Base-by-base conservation (phyloP, 2,329 filamentous ascomycete species). In the Coniochaeta sp. region DNA sequence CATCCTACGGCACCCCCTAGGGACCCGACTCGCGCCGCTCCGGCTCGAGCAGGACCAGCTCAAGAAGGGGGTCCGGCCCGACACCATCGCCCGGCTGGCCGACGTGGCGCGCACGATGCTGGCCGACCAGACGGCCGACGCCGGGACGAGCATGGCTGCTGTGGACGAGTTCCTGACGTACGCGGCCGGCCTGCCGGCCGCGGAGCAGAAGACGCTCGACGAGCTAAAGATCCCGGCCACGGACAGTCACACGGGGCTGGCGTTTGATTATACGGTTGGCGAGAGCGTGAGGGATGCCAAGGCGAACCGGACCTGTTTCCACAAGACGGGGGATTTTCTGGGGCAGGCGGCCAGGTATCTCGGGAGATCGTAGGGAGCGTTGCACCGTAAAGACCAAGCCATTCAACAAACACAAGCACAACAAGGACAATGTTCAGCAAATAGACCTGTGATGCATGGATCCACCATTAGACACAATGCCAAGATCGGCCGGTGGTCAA, bases 261-360 rank as follows among this genome's bases (percentile, higher is more conserved):
- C 63, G 16, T 71, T 67, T 59, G 69, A 71, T 61, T 67, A 60
- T 32, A 64, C 65, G 6, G 69, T 70, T 58, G 65, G 66, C 26
- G 68, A 70, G 59, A 59, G 67, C 22, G 62, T 71, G 42, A 56
- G 63, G 58, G 69, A 71, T 56, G 70, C 68, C 36, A 65, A 69
- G 64, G 66, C 59, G 14, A 71, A 71, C 61, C 62, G 61, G 36
- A 63, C 64, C 3, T 69, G 67, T 62, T 64, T 50, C 44, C 65
- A 68, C 58, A 66, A 67, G 56, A 55, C 58, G 12, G 64, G 64
- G 19, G 64, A 65, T 26, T 65, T 65, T 28, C 55, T 65, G 3
- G 44, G 56, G 26, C 64, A 65, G 57, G 64, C 63, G 4, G 62
- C 63, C 14, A 61, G 40, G 28, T 60, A 58, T 26, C 44, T 65